Base-by-base conservation (phyloP, 768 basidiomycete genomes). In the Calvatia gigantea region DNA sequence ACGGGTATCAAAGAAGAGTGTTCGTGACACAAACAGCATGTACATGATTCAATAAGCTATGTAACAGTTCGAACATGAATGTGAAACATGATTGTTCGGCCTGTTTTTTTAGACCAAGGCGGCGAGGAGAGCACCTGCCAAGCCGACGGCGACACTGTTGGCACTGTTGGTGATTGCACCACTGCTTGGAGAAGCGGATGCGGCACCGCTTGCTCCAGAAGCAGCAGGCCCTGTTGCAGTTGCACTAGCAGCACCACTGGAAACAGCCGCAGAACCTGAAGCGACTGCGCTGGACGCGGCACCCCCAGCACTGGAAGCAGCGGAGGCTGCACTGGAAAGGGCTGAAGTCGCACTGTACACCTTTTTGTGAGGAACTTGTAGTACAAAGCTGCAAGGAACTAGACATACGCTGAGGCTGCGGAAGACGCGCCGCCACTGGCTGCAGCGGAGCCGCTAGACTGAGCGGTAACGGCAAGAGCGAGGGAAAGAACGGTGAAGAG, bases 41-140 rank as follows among this genome's bases (percentile, higher is more conserved):
- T 31, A 47, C 17, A 6, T 11, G n/a, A 4, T 17, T 19, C 31
- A 32, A 32, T 32, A 9, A 31, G 31, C 28, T 32, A 47, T 7
- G 17, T 17, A n/a, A 47, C 12, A 31, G 8, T 32, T 32, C 4
- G 32, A 47, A 29, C 14, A 25, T 19, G n/a, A 19, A 4, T 19
- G 11, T 5, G n/a, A 19, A 11, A 11, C 39, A 42, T 42, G 19
- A 39, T 3, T 32, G 17, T 6, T 17, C 19, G n/a, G 28, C 28
- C 11, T 15, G 23, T n/a, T 19, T 11, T 2, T 33, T 47, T 17
- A 47, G 46, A 47, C 28, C 29, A 47, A 47, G 15, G 32, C 29
- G 33, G 46, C 46, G 9, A 47, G 46, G 29, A 47, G 46, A 17
- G 46, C 46, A 27, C 46, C 46, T 11, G 46, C 46, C 11, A 47